A percentile compares a stretch with the other conserved stretches of the same genome.
These are phyloP conservation scores for Aurifilum marmelostoma DNA, from an alignment of 2,329 filamentous ascomycete species.

Conservation along the genomic window DNA sequence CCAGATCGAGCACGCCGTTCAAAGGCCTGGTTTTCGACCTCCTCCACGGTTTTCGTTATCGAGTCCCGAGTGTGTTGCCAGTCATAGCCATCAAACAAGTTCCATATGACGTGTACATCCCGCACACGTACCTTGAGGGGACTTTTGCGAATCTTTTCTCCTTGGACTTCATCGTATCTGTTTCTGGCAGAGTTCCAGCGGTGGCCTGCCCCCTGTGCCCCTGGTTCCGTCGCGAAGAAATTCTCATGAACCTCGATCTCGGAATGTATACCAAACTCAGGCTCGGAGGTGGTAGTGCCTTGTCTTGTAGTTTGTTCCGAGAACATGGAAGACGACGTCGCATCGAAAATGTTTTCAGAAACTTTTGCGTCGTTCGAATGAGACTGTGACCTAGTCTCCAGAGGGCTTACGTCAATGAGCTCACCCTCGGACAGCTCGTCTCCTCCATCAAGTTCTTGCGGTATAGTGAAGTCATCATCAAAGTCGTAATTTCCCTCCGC, in stretches of 20 bases:
- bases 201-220: constrained; percentile 68
- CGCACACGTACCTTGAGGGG: constrained; percentile 79
- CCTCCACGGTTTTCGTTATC: constrained; percentile 84
- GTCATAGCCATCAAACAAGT: constrained; percentile 96
- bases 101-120: constrained; percentile 95
- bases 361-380: constrained; percentile 44
- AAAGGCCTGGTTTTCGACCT: constrained; percentile 80
- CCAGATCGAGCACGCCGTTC: constrained; percentile 68
- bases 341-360: constrained; percentile 54
- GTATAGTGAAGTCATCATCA: constrained; percentile 64
- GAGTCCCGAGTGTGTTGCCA: constrained; percentile 87
- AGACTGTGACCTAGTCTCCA: constrained; percentile 49
- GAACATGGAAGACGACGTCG: constrained; percentile 42
- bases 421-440: constrained; percentile 44
- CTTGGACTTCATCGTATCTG: constrained; percentile 69
- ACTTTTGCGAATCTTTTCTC: constrained; percentile 63
- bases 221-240: constrained; percentile 70
- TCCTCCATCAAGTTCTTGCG: constrained; percentile 51
- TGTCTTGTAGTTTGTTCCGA: constrained; percentile 45
- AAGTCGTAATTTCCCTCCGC: constrained; percentile 65
- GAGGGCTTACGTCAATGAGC: constrained; percentile 35
- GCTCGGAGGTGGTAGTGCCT: constrained; percentile 36
- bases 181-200: constrained; percentile 81
- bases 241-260: constrained; percentile 66
- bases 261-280: constrained; percentile 19